phyloP scores from a whole-genome alignment of 176 grass and related monocot genomes.

The Poa pratensis region DNA sequence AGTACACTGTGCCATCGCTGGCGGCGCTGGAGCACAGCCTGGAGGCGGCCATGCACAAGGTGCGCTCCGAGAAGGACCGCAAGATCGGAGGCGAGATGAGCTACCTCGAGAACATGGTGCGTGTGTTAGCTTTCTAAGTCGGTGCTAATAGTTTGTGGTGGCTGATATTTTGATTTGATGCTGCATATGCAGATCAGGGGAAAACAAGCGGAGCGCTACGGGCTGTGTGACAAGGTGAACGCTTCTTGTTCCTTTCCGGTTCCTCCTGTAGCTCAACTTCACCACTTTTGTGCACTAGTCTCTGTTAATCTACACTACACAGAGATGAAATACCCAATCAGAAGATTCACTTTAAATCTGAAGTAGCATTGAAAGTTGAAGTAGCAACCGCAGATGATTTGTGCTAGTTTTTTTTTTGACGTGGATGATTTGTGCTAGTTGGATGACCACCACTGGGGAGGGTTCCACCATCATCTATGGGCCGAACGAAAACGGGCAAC shows the following conservation, averaged over 20 bases:
- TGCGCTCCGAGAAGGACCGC: constrained; percentile 76
- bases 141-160: background rate
- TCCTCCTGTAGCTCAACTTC: background rate
- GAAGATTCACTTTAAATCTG: background rate
- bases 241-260: background rate
- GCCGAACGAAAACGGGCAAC: background rate
- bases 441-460: background rate
- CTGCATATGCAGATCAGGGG: constrained; percentile 63
- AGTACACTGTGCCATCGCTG: constrained; percentile 74
- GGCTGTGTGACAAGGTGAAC: constrained; percentile 71
- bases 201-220: constrained; percentile 71
- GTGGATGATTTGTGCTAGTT: background rate
- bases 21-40: constrained; percentile 74
- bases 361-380: background rate
- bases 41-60: constrained; percentile 75
- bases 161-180: background rate
- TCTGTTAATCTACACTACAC: background rate
- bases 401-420: no score
- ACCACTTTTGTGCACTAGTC: background rate
- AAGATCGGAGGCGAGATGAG: constrained; percentile 79
- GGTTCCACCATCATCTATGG: background rate
- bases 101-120: constrained; percentile 65
- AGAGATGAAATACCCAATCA: no score
- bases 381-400: background rate
- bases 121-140: background rate